A percentile compares a stretch with the other conserved stretches of the same genome.
Conservation (phyloP, 1,284 basidiomycete species). For the Cryptococcus depauperatus region DNA sequence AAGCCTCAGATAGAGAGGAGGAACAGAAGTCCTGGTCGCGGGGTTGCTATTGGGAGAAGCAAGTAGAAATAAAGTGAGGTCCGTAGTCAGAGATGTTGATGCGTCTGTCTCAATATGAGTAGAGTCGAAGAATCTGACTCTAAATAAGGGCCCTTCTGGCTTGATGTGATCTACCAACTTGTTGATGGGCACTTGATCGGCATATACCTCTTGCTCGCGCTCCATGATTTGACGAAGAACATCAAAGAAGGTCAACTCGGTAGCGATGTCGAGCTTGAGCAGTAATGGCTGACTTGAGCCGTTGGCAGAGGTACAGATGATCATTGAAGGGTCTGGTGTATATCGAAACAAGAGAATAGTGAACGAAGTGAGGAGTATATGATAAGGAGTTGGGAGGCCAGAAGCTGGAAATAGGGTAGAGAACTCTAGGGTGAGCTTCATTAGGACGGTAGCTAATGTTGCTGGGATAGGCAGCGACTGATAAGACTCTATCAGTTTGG, state of each 20-base stretch:
- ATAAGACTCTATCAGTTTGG: slow-evolving; percentile 70
- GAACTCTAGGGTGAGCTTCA: slow-evolving; percentile 61
- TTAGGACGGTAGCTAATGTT: slow-evolving; percentile 39
- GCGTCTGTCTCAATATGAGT: slow-evolving; percentile 65
- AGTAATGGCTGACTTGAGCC: slow-evolving; percentile 72
- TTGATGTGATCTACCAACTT: slow-evolving; percentile 63
- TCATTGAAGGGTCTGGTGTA: slow-evolving; percentile 89
- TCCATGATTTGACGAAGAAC: slow-evolving; percentile 57
- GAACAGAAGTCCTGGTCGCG: slow-evolving; percentile 60
- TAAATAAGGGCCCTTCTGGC: slow-evolving; percentile 64
- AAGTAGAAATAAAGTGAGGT: slow-evolving; percentile 67
- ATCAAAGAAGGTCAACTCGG: slow-evolving; percentile 83
- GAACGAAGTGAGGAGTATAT: slow-evolving; percentile 86
- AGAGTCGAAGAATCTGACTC: slow-evolving; percentile 87
- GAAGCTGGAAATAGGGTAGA: slow-evolving; percentile 44
- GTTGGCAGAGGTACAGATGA: slow-evolving; percentile 80
- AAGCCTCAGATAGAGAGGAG: slow-evolving; percentile 63
- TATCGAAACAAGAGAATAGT: slow-evolving; percentile 85
- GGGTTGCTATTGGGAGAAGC: slow-evolving; percentile 59
- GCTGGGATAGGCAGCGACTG: slow-evolving; percentile 57
- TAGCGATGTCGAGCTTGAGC: slow-evolving; percentile 74
- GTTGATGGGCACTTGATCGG: slow-evolving; percentile 77
- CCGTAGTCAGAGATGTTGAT: slow-evolving; percentile 75
- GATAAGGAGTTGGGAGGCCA: slow-evolving; percentile 71
- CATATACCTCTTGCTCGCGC: slow-evolving; percentile 75